Evolutionary conservation across 331 rosid genomes (phyloP), one percentile per base, ranked within the genome.

Genomic region (Prunus yedoensis): DNA sequence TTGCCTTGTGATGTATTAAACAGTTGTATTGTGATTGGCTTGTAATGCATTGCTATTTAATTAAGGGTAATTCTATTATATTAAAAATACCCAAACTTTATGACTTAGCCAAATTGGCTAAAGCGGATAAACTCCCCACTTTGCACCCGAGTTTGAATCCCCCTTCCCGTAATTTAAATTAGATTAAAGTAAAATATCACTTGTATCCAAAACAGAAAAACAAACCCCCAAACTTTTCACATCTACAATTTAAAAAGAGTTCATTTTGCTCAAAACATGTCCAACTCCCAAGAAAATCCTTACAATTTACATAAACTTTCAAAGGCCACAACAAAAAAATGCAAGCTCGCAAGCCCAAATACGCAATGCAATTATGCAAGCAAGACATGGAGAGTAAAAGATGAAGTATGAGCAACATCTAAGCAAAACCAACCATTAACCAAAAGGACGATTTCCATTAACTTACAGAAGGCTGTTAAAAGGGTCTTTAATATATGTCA

Each of bases 401-500:
- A 38, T 35, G 28, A 38, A 38, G 41, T 41, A 41, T n/a, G 28
- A 65, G 27, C 70, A 38, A 11, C 70, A 41, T 15, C 70, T 15
- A 41, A 12, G n/a, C 38, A 45, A 35, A 35, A 16, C 68, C 28
- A 58, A 16, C 53, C 10, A 5, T 27, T 45, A 73, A 59, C 67
- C 41, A 12, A 58, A 73, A 18, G 43, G 35, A 46, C 68, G 16
- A 30, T 61, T 71, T 66, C 43, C 58, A 14, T 64, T 64, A 13
- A 53, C 58, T 59, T 45, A 45, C 77, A 28, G n/a, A 61, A 49
- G 49, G 43, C 70, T 74, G 77, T 73, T 73, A 74, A 60, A 61
- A 17, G 38, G 30, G 60, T 73, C 69, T 60, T 60, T 46, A 73
- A 62, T 3, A 28, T 63, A 18, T 11, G 68, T 10, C 68, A 45